Conservation (phyloP, 345 rosid genomes). For the Excoecaria agallocha region DNA sequence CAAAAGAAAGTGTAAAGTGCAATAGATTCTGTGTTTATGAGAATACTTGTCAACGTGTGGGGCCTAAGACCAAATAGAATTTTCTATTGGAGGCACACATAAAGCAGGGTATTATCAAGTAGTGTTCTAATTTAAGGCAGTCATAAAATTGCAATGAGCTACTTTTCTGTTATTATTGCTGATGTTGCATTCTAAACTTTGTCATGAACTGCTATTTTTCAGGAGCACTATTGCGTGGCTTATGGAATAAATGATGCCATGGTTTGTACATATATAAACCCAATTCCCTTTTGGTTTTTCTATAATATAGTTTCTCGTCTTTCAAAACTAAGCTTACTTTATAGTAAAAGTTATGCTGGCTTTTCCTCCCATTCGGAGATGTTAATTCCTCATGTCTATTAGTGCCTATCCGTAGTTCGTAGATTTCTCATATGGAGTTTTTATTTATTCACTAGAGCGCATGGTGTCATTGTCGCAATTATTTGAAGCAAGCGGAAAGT, state of each 20-base stretch:
- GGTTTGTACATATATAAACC: conserved; percentile 48
- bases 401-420: no score
- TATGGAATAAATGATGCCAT: conserved; percentile 77
- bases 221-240: conserved; percentile 84
- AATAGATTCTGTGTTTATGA: conserved; percentile 7
- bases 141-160: conserved; percentile 10
- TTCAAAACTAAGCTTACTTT: neutral
- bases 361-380: neutral
- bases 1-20: conserved; percentile 11
- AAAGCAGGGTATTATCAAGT: conserved; percentile 7
- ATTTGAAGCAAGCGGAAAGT: neutral
- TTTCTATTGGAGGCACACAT: neutral
- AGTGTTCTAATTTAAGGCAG: neutral
- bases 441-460: neutral
- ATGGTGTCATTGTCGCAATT: neutral
- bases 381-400: neutral
- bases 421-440: no score
- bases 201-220: conserved; percentile 37
- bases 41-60: neutral
- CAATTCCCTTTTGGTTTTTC: conserved; percentile 1
- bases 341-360: neutral
- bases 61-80: conserved; percentile 12
- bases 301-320: neutral
- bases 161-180: conserved; percentile 6
- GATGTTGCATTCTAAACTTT: conserved; percentile 7